Percentiles rank a stretch among this genome's conserved stretches.
Evolutionary conservation across 805 yeast species (phyloP).

Genomic region (Candida suzukii): DNA sequence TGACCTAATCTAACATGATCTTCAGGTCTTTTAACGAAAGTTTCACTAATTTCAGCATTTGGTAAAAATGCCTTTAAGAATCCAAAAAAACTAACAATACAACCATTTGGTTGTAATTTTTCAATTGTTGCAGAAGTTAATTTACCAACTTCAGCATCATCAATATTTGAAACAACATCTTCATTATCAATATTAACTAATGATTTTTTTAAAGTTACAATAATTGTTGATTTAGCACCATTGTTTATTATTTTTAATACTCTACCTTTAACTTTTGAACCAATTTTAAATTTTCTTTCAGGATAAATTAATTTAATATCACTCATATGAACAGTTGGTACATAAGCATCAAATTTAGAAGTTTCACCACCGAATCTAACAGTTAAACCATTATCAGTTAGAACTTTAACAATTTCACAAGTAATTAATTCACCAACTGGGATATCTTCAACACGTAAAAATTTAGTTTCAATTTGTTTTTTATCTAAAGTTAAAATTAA

Average conservation of each 20-base stretch:
- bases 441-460: conserved; percentile 62
- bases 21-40: conserved; percentile 69
- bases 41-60: conserved; percentile 81
- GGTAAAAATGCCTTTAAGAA: conserved; percentile 76
- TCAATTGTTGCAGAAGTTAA: conserved; percentile 71
- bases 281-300: conserved; percentile 85
- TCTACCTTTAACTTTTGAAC: conserved; percentile 73
- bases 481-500: conserved; percentile 67
- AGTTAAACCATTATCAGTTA: conserved; percentile 59
- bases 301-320: conserved; percentile 84
- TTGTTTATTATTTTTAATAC: conserved; percentile 42
- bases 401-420: conserved; percentile 48
- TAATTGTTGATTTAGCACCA: conserved; percentile 39
- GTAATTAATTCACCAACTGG: conserved; percentile 63
- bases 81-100: conserved; percentile 78
- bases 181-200: conserved; percentile 61
- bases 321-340: conserved; percentile 68
- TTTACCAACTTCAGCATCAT: conserved; percentile 34
- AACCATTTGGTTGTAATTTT: conserved; percentile 68
- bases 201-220: conserved; percentile 76
- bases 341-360: conserved; percentile 67
- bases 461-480: conserved; percentile 54
- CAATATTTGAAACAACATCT: conserved; percentile 34
- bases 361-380: conserved; percentile 62
- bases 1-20: conserved; percentile 81